Percentiles rank a stretch among this genome's conserved stretches.
Evolutionary conservation across 208 protist species (phyloP).

Genomic region (Acanthamoeba culbertsoni): DNA sequence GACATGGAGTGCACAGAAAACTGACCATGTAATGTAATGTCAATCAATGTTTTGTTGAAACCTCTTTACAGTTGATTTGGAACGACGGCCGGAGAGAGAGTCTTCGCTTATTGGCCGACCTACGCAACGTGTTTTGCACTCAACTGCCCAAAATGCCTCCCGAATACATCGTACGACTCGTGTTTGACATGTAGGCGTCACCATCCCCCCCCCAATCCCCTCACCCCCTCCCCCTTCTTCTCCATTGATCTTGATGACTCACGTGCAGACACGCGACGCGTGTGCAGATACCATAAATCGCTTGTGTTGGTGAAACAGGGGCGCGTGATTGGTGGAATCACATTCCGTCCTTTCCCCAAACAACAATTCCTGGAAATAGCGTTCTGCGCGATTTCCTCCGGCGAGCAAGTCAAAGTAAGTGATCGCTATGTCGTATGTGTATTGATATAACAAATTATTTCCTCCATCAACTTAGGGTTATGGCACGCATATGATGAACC

Average conservation of each 20-base stretch:
- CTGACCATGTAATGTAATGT: no score
- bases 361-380: slow-evolving; percentile 89
- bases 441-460: neutral
- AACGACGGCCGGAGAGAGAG: neutral
- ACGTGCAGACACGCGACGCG: neutral
- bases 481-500: slow-evolving; percentile 83
- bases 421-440: neutral
- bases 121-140: slow-evolving; percentile 87
- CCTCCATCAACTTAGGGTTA: slow-evolving; percentile 70
- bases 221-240: no score
- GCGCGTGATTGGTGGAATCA: slow-evolving; percentile 86
- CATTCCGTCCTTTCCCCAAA: slow-evolving; percentile 81
- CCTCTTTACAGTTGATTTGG: neutral
- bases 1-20: no score
- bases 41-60: neutral
- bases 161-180: slow-evolving; percentile 87
- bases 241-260: neutral
- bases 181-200: slow-evolving; percentile 79
- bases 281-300: slow-evolving; percentile 1
- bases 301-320: slow-evolving; percentile 68
- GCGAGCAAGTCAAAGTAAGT: slow-evolving; percentile 81
- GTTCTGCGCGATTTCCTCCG: slow-evolving; percentile 86
- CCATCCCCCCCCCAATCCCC: neutral
- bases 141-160: slow-evolving; percentile 91
- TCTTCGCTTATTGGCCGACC: slow-evolving; percentile 62